Percentiles rank a stretch among this genome's conserved stretches.
Conservation (phyloP, 2,329 filamentous ascomycete species). For the Aspergillus calidoustus region DNA sequence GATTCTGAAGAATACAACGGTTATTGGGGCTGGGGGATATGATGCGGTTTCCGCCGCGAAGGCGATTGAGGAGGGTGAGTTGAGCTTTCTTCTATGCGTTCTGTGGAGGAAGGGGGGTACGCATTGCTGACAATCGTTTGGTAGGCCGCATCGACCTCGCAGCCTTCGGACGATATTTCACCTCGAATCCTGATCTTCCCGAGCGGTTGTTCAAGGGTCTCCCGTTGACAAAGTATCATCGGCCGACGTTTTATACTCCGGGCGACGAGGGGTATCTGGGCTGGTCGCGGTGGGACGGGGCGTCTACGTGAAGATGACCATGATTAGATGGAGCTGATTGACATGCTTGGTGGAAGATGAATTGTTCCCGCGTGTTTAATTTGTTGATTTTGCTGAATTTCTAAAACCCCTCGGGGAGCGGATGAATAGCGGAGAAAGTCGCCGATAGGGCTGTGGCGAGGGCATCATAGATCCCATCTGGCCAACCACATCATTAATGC, state of each 20-base stretch:
- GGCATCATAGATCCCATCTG: background rate
- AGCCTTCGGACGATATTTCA: conserved; percentile 6
- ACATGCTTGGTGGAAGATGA: background rate
- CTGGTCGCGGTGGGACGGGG: background rate
- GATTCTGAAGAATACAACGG: background rate
- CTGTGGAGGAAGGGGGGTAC: too few species aligned
- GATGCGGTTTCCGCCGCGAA: background rate
- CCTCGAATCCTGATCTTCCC: background rate
- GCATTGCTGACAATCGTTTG: background rate
- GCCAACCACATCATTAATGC: background rate
- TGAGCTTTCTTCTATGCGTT: too few species aligned
- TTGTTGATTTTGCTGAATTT: background rate
- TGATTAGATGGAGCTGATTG: background rate
- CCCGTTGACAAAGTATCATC: background rate
- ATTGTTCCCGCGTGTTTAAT: too few species aligned
- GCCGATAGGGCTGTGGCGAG: background rate
- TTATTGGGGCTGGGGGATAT: conserved; percentile 1
- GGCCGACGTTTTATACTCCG: background rate
- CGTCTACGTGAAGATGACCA: background rate
- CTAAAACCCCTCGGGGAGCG: background rate
- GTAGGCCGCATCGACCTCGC: conserved; percentile 3
- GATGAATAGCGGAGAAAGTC: background rate
- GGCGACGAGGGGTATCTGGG: conserved; percentile 1
- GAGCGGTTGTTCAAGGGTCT: conserved; percentile 1
- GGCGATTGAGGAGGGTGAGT: conserved; percentile 5